Evolutionary conservation across 1,284 basidiomycete species (phyloP).

Genomic region (Chalciporus piperatoides): DNA sequence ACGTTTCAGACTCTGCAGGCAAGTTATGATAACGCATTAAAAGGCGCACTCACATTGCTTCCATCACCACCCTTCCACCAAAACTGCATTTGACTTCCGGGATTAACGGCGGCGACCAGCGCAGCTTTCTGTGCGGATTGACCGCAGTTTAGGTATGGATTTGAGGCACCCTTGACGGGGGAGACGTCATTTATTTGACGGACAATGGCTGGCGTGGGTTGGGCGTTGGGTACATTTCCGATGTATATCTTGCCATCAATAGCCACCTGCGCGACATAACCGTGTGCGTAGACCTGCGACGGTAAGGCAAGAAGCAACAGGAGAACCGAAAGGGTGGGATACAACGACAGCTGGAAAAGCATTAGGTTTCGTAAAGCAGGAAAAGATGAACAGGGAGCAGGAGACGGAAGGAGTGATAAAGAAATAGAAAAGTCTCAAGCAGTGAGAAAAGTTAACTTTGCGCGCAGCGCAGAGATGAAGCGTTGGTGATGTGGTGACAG

Average conservation of each 20-base stretch:
- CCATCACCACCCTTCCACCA: conserved; percentile 54
- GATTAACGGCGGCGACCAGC: conserved; percentile 54
- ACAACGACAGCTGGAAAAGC: background rate
- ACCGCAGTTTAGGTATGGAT: conserved; percentile 62
- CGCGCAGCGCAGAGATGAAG: background rate
- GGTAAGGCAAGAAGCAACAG: conserved; percentile 19
- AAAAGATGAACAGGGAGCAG: background rate
- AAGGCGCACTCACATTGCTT: conserved; percentile 40
- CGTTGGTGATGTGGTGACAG: conserved; percentile 8
- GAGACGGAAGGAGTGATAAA: background rate
- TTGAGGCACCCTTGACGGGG: conserved; percentile 63
- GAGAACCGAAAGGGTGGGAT: conserved; percentile 21
- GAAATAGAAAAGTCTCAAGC: background rate
- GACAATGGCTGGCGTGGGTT: conserved; percentile 47
- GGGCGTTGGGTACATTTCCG: conserved; percentile 50
- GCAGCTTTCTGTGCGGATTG: conserved; percentile 48
- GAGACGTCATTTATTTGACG: conserved; percentile 52
- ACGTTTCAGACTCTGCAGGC: background rate
- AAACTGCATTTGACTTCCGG: conserved; percentile 58
- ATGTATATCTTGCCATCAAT: conserved; percentile 53
- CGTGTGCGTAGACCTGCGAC: conserved; percentile 51
- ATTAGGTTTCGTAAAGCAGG: conserved; percentile 4
- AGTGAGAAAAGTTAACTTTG: conserved; percentile 3
- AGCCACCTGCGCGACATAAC: conserved; percentile 49
- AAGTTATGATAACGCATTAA: conserved; percentile 3